A percentile compares a stretch with the other conserved stretches of the same genome.
Conservation (phyloP, 768 basidiomycete species). For the Pulveroboletus sp. region DNA sequence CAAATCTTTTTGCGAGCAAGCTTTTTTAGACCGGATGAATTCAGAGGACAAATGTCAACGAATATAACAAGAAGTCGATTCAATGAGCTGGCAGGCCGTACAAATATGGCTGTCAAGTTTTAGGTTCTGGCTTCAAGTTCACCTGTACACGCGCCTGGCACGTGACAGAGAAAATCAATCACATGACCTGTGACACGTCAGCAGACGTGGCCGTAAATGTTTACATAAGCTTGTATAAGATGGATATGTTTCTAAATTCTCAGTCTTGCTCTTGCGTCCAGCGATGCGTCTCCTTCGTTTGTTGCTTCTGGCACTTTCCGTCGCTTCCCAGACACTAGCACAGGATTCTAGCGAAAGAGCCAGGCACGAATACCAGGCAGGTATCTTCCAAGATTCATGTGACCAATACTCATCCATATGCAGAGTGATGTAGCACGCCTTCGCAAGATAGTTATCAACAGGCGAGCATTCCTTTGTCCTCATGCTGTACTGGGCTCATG, state of each 20-base stretch:
- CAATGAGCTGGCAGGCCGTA: no score
- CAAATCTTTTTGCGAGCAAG: no score
- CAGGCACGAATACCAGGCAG: constrained; percentile 72
- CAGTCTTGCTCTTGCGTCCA: constrained; percentile 3
- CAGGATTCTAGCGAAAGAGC: constrained; percentile 49
- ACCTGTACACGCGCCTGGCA: constrained; percentile 1
- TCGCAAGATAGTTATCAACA: constrained; percentile 91
- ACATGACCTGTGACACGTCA: constrained; percentile 52
- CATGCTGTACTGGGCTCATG: constrained; percentile 7
- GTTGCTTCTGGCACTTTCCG: constrained; percentile 46
- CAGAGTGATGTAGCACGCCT: constrained; percentile 93
- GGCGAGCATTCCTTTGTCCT: constrained; percentile 36
- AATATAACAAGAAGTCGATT: no score
- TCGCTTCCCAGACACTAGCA: constrained; percentile 46
- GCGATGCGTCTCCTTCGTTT: constrained; percentile 60
- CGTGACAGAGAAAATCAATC: constrained; percentile 24
- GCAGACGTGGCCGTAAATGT: constrained; percentile 13
- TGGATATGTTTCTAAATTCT: background rate
- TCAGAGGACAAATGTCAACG: no score
- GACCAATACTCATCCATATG: constrained; percentile 1
- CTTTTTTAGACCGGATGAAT: no score
- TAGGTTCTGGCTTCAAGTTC: no score
- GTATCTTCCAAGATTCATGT: constrained; percentile 8
- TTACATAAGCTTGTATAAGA: no score
- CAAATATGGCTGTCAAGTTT: no score